phyloP scores from a whole-genome alignment of 2,329 filamentous ascomycete genomes.

The Xylariaceae sp. region DNA sequence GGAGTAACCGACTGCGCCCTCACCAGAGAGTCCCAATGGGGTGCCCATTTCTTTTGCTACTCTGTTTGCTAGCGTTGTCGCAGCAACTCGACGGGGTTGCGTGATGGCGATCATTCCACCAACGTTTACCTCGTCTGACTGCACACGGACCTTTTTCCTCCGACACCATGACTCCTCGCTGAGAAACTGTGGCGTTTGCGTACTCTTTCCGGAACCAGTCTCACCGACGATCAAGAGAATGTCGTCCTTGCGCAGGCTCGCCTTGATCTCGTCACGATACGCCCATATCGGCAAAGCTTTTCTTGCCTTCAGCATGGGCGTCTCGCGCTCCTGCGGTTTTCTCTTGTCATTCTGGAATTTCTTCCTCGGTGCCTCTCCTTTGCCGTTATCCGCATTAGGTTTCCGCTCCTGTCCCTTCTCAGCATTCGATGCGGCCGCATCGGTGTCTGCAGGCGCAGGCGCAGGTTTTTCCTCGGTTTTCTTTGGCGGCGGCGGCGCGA shows the following conservation, averaged over 20 bases:
- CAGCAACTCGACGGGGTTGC: constrained; percentile 87
- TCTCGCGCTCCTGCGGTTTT: constrained; percentile 13
- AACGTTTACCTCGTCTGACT: constrained; percentile 45
- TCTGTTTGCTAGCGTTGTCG: constrained; percentile 81
- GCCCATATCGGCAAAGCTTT: constrained; percentile 76
- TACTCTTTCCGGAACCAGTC: constrained; percentile 95
- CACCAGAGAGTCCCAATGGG: constrained; percentile 39
- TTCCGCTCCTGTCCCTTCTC: constrained; percentile 17
- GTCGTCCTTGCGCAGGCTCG: constrained; percentile 52
- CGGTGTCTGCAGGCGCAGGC: constrained; percentile 5
- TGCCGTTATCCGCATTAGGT: constrained; percentile 4
- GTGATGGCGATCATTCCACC: constrained; percentile 88
- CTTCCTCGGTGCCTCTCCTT: not conserved
- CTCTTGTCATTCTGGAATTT: not conserved
- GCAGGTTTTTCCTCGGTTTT: constrained; percentile 25
- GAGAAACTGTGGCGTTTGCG: constrained; percentile 90
- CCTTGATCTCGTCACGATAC: constrained; percentile 64
- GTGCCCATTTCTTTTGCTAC: constrained; percentile 72
- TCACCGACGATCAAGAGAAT: constrained; percentile 85
- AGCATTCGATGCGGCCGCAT: constrained; percentile 1
- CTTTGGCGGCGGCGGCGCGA: constrained; percentile 27
- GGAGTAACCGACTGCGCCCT: constrained; percentile 74
- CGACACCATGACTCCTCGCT: constrained; percentile 73
- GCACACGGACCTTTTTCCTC: constrained; percentile 49
- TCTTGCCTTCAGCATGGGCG: constrained; percentile 40